A percentile compares a stretch with the other conserved stretches of the same genome.
Conservation (phyloP, 108 stramenopile genomes). For the Pseudonitzschia multistriata region DNA sequence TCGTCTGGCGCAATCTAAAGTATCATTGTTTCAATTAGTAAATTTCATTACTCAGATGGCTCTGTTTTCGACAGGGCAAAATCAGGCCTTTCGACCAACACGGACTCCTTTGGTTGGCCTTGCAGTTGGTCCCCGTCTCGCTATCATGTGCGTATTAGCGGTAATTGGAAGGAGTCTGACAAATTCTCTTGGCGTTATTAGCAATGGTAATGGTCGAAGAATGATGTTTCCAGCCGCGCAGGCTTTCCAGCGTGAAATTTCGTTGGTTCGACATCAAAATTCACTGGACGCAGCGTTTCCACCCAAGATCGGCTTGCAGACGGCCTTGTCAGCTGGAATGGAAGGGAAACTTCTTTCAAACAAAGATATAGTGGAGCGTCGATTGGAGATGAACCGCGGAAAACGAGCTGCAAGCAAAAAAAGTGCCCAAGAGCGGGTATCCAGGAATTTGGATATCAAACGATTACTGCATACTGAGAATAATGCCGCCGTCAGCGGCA, state of each 20-base stretch:
- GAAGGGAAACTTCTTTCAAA: conserved; percentile 28
- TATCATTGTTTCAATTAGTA: too few species aligned
- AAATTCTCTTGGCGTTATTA: background rate
- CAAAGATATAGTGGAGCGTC: conserved; percentile 58
- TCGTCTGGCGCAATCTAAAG: too few species aligned
- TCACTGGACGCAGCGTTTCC: background rate
- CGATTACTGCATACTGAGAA: conserved; percentile 29
- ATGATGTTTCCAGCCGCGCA: background rate
- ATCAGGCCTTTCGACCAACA: too few species aligned
- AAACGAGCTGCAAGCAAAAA: conserved; percentile 51
- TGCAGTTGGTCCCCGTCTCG: background rate
- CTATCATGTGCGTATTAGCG: background rate
- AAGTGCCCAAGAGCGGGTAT: conserved; percentile 39
- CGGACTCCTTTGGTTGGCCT: too few species aligned
- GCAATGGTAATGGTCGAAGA: background rate
- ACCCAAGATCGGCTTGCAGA: background rate
- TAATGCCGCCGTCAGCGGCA: conserved; percentile 1
- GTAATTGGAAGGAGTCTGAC: background rate
- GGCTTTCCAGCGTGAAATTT: conserved; percentile 4
- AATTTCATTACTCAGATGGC: too few species aligned
- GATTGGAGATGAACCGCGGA: conserved; percentile 45
- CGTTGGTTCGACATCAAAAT: background rate
- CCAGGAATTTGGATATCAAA: conserved; percentile 51
- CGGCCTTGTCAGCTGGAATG: background rate
- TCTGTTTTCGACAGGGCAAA: too few species aligned